Evolutionary conservation across 768 basidiomycete species (phyloP).

Genomic region (Russula virescens): DNA sequence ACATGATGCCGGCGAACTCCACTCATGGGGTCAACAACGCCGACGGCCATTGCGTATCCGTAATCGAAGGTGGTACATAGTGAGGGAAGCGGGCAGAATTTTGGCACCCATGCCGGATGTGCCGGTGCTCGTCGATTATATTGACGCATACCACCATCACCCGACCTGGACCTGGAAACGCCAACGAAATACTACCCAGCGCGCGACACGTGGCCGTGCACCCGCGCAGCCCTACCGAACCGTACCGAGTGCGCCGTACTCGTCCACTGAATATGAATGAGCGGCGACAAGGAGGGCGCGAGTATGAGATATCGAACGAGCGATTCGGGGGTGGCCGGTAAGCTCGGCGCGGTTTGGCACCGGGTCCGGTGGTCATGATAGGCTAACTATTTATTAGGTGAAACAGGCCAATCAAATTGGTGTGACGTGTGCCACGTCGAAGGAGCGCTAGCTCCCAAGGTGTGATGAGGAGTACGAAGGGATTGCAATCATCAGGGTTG

Average conservation of each 20-base stretch:
- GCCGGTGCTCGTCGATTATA: neutral
- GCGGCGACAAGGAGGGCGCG: neutral
- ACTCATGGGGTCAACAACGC: neutral
- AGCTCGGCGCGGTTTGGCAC: neutral
- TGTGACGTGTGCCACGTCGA: no score
- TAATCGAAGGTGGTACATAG: no score
- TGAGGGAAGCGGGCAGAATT: neutral
- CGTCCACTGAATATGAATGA: neutral
- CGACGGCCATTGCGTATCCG: neutral
- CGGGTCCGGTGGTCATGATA: neutral
- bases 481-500: no score
- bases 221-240: neutral
- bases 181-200: no score
- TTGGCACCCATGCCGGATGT: neutral
- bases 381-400: neutral
- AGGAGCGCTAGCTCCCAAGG: no score
- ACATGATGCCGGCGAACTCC: neutral
- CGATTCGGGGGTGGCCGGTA: neutral
- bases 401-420: neutral
- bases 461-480: no score
- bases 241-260: neutral
- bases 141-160: neutral
- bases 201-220: neutral
- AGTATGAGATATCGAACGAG: neutral
- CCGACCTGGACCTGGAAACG: neutral